These are phyloP conservation scores for Curvularia eragrostidis DNA, from an alignment of 2,329 filamentous ascomycete genomes.

Conservation along the genomic window DNA sequence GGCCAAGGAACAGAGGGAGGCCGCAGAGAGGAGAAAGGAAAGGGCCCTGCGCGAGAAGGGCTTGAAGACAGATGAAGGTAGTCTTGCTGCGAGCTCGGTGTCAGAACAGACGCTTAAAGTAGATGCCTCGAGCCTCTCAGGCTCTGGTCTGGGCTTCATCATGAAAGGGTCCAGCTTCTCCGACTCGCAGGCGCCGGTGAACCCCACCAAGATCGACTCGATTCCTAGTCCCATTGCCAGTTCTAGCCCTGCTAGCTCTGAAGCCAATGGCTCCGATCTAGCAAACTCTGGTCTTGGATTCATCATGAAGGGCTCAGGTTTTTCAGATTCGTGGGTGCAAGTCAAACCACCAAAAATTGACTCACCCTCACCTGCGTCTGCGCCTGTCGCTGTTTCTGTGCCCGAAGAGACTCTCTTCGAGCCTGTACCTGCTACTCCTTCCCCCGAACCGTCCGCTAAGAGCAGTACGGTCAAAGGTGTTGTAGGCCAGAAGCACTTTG, in stretches of 20 bases:
- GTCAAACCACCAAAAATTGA: conserved; percentile 15
- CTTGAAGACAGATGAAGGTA: conserved; percentile 31
- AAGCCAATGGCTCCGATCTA: conserved; percentile 8
- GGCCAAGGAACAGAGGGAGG: conserved; percentile 54
- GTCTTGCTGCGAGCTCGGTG: conserved; percentile 19
- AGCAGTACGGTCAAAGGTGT: conserved; percentile 20
- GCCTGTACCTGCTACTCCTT: conserved; percentile 13
- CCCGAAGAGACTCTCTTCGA: conserved; percentile 38
- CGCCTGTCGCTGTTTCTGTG: neutral
- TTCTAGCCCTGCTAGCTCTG: conserved; percentile 10
- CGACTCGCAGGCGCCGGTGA: conserved; percentile 5
- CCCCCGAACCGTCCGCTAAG: conserved; percentile 18
- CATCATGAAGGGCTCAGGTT: conserved; percentile 39
- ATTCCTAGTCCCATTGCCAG: conserved; percentile 1
- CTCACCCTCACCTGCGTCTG: neutral
- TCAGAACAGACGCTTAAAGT: conserved; percentile 23
- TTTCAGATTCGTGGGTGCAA: conserved; percentile 20
- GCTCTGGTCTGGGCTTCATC: conserved; percentile 32
- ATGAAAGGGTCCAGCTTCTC: conserved; percentile 37
- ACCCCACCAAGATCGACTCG: neutral
- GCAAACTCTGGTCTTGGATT: conserved; percentile 28
- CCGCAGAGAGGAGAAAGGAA: conserved; percentile 59
- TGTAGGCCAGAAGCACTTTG: conserved; percentile 38
- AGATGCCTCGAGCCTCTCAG: conserved; percentile 17
- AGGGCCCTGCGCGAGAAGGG: conserved; percentile 59